Evolutionary conservation across 1,284 basidiomycete genomes (phyloP).

Genomic region (Agroathelia rolfsii): DNA sequence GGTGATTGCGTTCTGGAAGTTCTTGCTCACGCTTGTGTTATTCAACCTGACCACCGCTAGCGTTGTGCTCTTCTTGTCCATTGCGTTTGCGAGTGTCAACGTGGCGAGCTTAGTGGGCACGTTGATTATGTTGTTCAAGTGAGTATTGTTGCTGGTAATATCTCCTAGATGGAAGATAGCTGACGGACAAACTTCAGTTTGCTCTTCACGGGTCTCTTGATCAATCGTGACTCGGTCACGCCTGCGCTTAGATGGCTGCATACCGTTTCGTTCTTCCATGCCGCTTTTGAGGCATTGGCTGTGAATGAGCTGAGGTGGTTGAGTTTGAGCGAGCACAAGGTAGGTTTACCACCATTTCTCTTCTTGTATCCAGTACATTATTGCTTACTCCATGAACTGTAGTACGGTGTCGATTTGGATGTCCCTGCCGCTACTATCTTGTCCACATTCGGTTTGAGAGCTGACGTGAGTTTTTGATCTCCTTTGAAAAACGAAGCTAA

Average conservation of each 20-base stretch:
- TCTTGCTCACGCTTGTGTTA: conserved; percentile 86
- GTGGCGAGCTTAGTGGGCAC: conserved; percentile 92
- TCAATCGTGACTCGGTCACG: conserved; percentile 84
- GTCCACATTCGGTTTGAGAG: conserved; percentile 80
- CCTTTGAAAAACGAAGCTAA: too few relatives aligned
- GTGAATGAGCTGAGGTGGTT: conserved; percentile 94
- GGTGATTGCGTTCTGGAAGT: conserved; percentile 92
- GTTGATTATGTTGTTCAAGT: conserved; percentile 97
- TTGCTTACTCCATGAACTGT: conserved; percentile 11
- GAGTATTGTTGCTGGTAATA: conserved; percentile 25
- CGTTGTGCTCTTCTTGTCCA: conserved; percentile 83
- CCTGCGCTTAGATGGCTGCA: conserved; percentile 76
- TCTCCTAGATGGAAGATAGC: conserved; percentile 1
- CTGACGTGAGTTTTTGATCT: conserved; percentile 62
- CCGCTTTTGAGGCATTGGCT: conserved; percentile 92
- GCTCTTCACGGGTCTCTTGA: conserved; percentile 88
- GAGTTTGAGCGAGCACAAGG: conserved; percentile 85
- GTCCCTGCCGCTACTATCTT: conserved; percentile 90
- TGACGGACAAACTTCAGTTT: conserved; percentile 41
- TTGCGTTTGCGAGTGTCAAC: conserved; percentile 77
- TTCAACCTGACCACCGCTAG: conserved; percentile 94
- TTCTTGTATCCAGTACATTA: conserved; percentile 1
- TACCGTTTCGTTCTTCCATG: conserved; percentile 94
- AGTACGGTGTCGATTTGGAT: conserved; percentile 91
- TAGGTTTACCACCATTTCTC: conserved; percentile 24